Evolutionary conservation across 768 basidiomycete species (phyloP), one percentile per base, ranked within the genome.

Genomic region (Phylloporus arenicola): DNA sequence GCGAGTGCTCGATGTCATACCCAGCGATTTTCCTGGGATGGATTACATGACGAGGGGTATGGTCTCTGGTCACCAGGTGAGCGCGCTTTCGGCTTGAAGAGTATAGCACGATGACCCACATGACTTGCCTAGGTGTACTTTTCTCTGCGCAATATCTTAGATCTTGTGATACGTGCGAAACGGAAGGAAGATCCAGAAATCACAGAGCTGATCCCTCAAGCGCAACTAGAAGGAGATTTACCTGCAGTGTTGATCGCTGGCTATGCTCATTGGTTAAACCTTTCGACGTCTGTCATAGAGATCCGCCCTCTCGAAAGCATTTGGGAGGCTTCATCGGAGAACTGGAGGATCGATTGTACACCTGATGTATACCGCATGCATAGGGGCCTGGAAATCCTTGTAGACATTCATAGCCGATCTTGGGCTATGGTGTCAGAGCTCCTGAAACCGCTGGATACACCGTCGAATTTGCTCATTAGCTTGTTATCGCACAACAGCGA

Each of bases 241-340:
- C 68, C 68, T 0, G 34, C 12, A 0, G 48, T 54, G 0, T 41
- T 70, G 37, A 53, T 69, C 1, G 40, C 53, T 7, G 55, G 47
- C 1, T 53, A 62, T 20, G 56, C 38, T 19, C 69, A 68, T 47
- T 70, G 68, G 68, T 39, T 70, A 20, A 54, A 68, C 25, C 45
- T 69, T 9, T 41, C 50, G 2, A 59, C 53, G 0, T 48, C 48
- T n/a, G 17, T 43, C 39, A 49, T 70, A 8, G 69, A 68, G 41
- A 54, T 70, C 9, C 63, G 67, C 1, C 60, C 64, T 14, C 54
- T 61, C 1, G 48, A 60, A 10, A 45, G 9, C 13, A 22, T 56
- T 0, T 70, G 69, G 69, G 20, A 54, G 27, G 6, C 35, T 3
- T 68, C 63, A 1, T 8, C 50, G 2, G 56, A 57, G 12, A 60